These are phyloP conservation scores for Lachancea waltii DNA, from an alignment of 805 yeast genomes.

Conservation along the genomic window DNA sequence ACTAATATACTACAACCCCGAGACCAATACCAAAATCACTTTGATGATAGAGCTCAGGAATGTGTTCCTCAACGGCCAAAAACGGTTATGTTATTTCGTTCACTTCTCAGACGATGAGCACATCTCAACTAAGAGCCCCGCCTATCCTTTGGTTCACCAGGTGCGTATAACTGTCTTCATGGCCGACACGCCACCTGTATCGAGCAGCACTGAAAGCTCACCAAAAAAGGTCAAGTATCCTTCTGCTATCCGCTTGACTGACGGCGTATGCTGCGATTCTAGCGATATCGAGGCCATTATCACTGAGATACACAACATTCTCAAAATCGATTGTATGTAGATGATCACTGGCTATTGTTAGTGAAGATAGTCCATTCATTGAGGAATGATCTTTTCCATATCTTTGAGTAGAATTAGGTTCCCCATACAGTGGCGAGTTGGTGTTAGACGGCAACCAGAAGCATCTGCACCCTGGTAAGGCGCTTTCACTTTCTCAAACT, in stretches of 20 bases:
- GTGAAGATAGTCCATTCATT: neutral
- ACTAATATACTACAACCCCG: slow-evolving; percentile 24
- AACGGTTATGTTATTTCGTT: slow-evolving; percentile 23
- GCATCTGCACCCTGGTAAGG: no score
- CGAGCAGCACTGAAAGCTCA: slow-evolving; percentile 1
- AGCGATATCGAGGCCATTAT: slow-evolving; percentile 24
- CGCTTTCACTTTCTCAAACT: no score
- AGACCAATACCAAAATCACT: slow-evolving; percentile 23
- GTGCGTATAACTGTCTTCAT: slow-evolving; percentile 28
- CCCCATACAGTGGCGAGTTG: no score
- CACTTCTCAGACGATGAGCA: slow-evolving; percentile 30
- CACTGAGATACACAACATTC: slow-evolving; percentile 24
- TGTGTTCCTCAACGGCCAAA: slow-evolving; percentile 24
- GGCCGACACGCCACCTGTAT: slow-evolving; percentile 13
- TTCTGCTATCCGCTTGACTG: slow-evolving; percentile 21
- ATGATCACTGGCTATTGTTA: no score
- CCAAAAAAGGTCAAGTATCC: slow-evolving; percentile 10
- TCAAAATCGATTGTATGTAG: slow-evolving; percentile 10
- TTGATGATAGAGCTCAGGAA: slow-evolving; percentile 26
- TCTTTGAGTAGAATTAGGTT: no score
- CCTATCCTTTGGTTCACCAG: slow-evolving; percentile 27
- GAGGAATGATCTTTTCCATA: neutral
- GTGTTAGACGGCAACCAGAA: no score
- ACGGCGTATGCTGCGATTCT: slow-evolving; percentile 30
- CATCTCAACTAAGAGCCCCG: slow-evolving; percentile 23